Conservation (phyloP, 2,329 filamentous ascomycete genomes). For the Sporothrix dimorphospora region DNA sequence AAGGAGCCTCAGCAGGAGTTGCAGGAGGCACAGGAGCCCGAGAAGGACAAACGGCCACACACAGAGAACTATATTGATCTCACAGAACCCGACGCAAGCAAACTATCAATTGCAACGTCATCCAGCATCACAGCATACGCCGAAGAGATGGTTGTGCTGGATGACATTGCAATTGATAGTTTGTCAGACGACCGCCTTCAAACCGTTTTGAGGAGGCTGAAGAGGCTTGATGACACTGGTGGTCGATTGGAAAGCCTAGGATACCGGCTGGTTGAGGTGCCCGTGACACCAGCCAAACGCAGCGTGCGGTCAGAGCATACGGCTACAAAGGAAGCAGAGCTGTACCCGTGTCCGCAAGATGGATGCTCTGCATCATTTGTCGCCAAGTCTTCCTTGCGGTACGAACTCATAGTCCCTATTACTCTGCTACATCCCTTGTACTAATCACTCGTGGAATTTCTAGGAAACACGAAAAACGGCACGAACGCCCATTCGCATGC, state of each 20-base stretch:
- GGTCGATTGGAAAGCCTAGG: background rate
- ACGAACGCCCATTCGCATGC: conserved; percentile 82
- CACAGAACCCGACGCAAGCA: background rate
- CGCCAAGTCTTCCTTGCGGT: conserved; percentile 2
- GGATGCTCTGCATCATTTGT: background rate
- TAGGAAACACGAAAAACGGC: conserved; percentile 77
- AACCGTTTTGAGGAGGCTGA: background rate
- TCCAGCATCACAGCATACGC: too few relatives aligned
- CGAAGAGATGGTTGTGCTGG: background rate
- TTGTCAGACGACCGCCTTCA: conserved; percentile 1
- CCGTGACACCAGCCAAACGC: background rate
- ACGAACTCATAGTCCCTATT: background rate
- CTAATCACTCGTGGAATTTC: background rate
- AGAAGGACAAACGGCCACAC: background rate
- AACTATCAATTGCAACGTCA: too few relatives aligned
- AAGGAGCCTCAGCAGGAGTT: background rate
- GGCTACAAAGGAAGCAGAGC: background rate
- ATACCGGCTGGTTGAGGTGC: background rate
- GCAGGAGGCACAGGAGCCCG: background rate
- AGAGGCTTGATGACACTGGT: background rate
- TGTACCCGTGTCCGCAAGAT: background rate
- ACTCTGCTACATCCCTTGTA: background rate
- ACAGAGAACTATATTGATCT: background rate
- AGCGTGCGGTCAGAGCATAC: background rate
- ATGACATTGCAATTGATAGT: background rate